These are phyloP conservation scores for Aspergillus brasiliensis DNA, from an alignment of 2,329 filamentous ascomycete species.

Conservation along the genomic window DNA sequence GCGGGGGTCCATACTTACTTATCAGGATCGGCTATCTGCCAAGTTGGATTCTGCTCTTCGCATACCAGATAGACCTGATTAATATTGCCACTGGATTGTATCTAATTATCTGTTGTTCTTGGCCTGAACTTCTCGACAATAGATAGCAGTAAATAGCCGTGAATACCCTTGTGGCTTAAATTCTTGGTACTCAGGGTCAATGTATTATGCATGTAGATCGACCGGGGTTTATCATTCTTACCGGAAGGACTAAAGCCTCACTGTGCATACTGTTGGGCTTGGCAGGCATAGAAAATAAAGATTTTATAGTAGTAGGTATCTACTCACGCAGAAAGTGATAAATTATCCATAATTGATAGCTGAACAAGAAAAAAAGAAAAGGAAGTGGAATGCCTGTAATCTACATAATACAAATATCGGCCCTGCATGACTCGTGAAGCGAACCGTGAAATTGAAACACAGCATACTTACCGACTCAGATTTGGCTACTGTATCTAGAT, in stretches of 20 bases:
- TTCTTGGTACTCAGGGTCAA: not conserved
- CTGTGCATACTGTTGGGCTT: not conserved
- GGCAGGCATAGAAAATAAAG: not conserved
- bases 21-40: not conserved
- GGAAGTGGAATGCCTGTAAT: not conserved
- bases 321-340: no score
- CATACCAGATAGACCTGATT: not conserved
- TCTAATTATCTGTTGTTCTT: not conserved
- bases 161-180: not conserved
- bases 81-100: no score
- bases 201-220: not conserved
- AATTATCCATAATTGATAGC: not conserved
- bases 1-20: not conserved
- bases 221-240: not conserved
- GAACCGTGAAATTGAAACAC: not conserved
- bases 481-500: not conserved
- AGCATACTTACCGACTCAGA: not conserved
- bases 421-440: not conserved
- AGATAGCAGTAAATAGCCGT: not conserved
- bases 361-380: not conserved
- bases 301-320: no score
- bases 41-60: not conserved
- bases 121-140: not conserved
- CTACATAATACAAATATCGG: not conserved
- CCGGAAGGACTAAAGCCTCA: no score